phyloP scores from a whole-genome alignment of 2,329 filamentous ascomycete genomes.

The Hirsutella rhossiliensis region DNA sequence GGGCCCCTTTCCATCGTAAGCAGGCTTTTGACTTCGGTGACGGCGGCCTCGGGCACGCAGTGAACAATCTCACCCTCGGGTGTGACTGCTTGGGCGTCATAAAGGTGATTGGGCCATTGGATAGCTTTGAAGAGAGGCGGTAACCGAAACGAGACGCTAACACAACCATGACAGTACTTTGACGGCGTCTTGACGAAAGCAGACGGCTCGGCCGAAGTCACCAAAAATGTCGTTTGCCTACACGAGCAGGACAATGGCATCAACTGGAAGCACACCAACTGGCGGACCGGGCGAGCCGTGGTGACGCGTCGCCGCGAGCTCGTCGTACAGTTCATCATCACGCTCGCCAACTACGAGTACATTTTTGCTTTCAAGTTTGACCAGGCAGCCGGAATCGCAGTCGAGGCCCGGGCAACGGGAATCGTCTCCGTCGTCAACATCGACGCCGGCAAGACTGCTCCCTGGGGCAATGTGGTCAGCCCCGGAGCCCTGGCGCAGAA shows the following conservation, averaged over 20 bases:
- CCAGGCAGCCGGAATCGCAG: constrained; percentile 31
- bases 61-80: constrained; percentile 53
- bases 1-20: constrained; percentile 38
- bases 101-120: constrained; percentile 11
- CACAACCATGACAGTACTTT: constrained; percentile 15
- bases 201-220: constrained; percentile 22
- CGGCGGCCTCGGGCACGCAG: constrained; percentile 47
- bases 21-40: constrained; percentile 58
- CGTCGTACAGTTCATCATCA: constrained; percentile 49
- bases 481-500: constrained; percentile 50
- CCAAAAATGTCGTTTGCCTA: constrained; percentile 28
- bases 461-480: constrained; percentile 47
- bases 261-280: constrained; percentile 50
- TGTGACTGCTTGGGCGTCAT: constrained; percentile 58
- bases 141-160: background rate
- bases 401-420: constrained; percentile 24
- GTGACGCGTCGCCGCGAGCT: constrained; percentile 43
- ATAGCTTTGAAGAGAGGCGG: too few relatives aligned
- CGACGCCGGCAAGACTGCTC: constrained; percentile 40
- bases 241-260: constrained; percentile 35
- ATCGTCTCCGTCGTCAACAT: constrained; percentile 33
- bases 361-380: constrained; percentile 33
- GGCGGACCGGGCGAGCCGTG: constrained; percentile 41
- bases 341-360: constrained; percentile 51
- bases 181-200: constrained; percentile 19